Evolutionary conservation across 345 rosid species (phyloP).

Genomic region (Gossypium australe): DNA sequence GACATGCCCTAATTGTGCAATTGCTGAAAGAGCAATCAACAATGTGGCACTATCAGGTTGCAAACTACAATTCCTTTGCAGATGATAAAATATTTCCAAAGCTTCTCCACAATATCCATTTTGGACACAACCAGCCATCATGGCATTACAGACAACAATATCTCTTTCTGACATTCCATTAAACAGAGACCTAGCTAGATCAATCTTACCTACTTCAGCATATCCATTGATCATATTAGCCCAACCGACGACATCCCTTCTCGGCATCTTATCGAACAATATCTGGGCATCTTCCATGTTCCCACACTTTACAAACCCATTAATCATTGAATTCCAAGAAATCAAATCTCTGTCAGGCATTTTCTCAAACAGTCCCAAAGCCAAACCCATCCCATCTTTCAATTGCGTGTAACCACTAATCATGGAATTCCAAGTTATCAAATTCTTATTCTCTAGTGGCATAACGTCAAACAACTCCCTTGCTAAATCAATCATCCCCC

Average conservation of each 20-base stretch:
- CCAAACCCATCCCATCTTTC: constrained; percentile 24
- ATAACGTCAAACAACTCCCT: constrained; percentile 12
- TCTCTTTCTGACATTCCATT: constrained; percentile 46
- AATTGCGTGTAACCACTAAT: constrained; percentile 30
- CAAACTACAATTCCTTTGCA: constrained; percentile 37
- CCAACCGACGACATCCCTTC: constrained; percentile 53
- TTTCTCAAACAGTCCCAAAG: constrained; percentile 26
- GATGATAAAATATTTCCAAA: constrained; percentile 34
- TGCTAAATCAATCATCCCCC: constrained; percentile 2
- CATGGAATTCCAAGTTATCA: constrained; percentile 38
- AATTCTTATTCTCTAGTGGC: constrained; percentile 30
- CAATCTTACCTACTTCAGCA: constrained; percentile 40
- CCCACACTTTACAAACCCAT: constrained; percentile 49
- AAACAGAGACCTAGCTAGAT: constrained; percentile 44
- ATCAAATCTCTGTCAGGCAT: constrained; percentile 57
- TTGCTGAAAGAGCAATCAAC: constrained; percentile 45
- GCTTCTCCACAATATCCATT: constrained; percentile 42
- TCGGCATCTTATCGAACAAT: constrained; percentile 42
- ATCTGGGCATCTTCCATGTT: constrained; percentile 35
- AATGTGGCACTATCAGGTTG: constrained; percentile 44
- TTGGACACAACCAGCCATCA: constrained; percentile 55
- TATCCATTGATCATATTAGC: constrained; percentile 54
- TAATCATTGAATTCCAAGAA: constrained; percentile 59
- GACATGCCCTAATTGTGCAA: constrained; percentile 46
- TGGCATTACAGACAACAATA: constrained; percentile 47